A percentile compares a stretch with the other conserved stretches of the same genome.
These are phyloP conservation scores for Aureococcus anophagefferens DNA, from an alignment of 108 stramenopile genomes.

Conservation along the genomic window DNA sequence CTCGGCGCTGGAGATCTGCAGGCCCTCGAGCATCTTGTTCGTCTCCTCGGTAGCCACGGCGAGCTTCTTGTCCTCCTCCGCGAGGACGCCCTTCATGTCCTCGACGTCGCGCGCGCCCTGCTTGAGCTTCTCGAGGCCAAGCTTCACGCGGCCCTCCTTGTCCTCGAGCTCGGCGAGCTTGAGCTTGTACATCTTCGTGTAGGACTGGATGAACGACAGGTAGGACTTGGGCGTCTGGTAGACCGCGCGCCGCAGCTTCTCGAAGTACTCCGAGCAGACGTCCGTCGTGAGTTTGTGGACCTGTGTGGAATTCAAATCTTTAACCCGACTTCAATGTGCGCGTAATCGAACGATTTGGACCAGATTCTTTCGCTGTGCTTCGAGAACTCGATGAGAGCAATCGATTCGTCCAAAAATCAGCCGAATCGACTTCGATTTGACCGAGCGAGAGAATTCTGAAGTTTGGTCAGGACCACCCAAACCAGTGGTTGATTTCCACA, in stretches of 20 bases:
- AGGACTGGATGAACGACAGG: conserved; percentile 70
- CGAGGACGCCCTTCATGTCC: conserved; percentile 69
- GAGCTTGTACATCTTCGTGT: conserved; percentile 58
- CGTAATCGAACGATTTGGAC: no score
- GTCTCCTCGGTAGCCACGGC: conserved; percentile 67
- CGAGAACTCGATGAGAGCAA: no score
- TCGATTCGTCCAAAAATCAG: no score
- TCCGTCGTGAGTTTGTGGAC: conserved; percentile 70
- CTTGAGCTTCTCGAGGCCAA: conserved; percentile 73
- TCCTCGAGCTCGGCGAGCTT: conserved; percentile 69
- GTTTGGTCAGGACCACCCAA: no score
- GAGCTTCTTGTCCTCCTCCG: conserved; percentile 68
- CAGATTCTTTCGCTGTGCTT: no score
- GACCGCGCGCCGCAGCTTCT: conserved; percentile 66
- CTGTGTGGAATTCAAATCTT: no score
- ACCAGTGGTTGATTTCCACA: no score
- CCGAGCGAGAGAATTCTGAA: no score
- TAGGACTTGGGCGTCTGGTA: conserved; percentile 85
- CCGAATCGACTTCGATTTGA: no score
- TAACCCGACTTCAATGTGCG: no score
- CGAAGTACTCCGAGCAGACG: conserved; percentile 74
- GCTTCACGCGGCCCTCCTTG: conserved; percentile 67
- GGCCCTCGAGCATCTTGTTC: conserved; percentile 66
- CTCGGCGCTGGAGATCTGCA: conserved; percentile 67
- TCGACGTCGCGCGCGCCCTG: conserved; percentile 79